These are phyloP conservation scores for Pyrus pyrifolia DNA, from an alignment of 306 rosid species.

Conservation along the genomic window DNA sequence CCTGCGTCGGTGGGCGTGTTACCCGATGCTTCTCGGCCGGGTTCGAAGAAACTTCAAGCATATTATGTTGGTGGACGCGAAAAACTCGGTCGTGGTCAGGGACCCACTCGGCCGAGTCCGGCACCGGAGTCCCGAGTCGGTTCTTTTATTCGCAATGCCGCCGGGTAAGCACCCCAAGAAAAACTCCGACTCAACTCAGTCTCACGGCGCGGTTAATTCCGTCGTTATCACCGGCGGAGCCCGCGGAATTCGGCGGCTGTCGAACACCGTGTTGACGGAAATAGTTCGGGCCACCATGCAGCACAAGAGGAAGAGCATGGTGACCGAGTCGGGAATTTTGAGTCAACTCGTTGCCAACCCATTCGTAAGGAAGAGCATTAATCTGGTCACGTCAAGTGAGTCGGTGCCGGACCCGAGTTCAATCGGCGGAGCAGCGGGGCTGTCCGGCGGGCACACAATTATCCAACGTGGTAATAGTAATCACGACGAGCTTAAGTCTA, in stretches of 20 bases:
- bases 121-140: conserved; percentile 54
- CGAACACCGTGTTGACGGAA: conserved; percentile 41
- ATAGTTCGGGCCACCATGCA: conserved; percentile 54
- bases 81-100: conserved; percentile 26
- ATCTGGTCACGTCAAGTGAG: conserved; percentile 37
- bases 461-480: conserved; percentile 44
- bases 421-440: conserved; percentile 21
- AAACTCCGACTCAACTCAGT: conserved; percentile 31
- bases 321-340: conserved; percentile 50
- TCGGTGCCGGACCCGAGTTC: conserved; percentile 49
- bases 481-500: conserved; percentile 29
- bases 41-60: conserved; percentile 64
- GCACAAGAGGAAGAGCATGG: conserved; percentile 43
- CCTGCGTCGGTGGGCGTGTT: conserved; percentile 82
- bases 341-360: conserved; percentile 47
- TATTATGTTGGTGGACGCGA: conserved; percentile 53
- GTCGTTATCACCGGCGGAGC: conserved; percentile 63
- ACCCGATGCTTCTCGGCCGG: conserved; percentile 83
- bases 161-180: conserved; percentile 31
- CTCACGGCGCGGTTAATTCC: conserved; percentile 26
- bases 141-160: conserved; percentile 16
- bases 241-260: conserved; percentile 64
- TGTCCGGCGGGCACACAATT: conserved; percentile 25
- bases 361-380: conserved; percentile 37
- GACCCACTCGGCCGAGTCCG: conserved; percentile 57